These are phyloP conservation scores for Sclerotinia subarctica DNA, from an alignment of 2,329 filamentous ascomycete genomes.

Conservation along the genomic window DNA sequence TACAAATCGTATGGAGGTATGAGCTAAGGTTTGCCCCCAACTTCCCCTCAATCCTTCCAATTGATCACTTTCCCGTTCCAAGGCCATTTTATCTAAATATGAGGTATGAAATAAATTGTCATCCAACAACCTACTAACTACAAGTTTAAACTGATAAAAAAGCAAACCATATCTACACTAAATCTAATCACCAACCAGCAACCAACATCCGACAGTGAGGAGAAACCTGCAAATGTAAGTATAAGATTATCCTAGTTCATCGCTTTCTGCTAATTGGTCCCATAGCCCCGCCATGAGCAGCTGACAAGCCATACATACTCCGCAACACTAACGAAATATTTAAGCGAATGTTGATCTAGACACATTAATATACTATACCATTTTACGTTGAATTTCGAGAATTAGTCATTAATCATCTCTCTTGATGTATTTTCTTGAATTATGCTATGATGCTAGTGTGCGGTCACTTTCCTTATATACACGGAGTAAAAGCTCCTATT, in stretches of 20 bases:
- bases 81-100: background rate
- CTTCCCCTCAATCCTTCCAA: background rate
- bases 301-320: background rate
- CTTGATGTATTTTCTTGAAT: too few species aligned
- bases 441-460: background rate
- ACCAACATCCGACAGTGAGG: too few species aligned
- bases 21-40: background rate
- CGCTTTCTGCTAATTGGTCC: background rate
- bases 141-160: background rate
- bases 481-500: too few species aligned
- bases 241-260: background rate
- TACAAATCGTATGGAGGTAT: too few species aligned
- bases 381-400: too few species aligned
- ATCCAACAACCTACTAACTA: too few species aligned
- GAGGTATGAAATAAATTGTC: too few species aligned
- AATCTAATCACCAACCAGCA: background rate
- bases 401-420: too few species aligned
- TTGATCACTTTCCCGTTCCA: background rate
- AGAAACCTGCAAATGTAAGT: too few species aligned
- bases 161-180: background rate
- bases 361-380: too few species aligned
- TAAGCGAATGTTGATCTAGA: too few species aligned
- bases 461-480: too few species aligned
- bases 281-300: background rate
- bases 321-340: background rate